Conservation (phyloP, 2,329 filamentous ascomycete genomes). For the Penicillium sp. region DNA sequence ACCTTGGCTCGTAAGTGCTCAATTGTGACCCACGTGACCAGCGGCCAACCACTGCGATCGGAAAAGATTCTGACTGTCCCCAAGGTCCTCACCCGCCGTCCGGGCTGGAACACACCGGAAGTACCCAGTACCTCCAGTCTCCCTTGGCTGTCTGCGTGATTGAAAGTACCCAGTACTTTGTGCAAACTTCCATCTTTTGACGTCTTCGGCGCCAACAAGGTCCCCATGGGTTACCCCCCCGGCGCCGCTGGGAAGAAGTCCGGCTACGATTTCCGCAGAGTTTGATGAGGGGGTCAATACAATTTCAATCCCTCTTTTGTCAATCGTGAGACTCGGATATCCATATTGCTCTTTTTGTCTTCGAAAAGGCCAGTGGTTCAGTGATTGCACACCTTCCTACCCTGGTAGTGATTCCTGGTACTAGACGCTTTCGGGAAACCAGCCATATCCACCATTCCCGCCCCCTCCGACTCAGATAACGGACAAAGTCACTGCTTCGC, state of each 20-base stretch:
- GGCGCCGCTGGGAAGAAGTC: constrained; percentile 6
- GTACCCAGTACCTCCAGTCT: constrained; percentile 24
- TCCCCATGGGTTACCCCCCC: constrained; percentile 34
- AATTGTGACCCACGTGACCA: constrained; percentile 23
- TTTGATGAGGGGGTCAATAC: constrained; percentile 19
- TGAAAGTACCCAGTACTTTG: constrained; percentile 24
- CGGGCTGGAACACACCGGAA: background rate
- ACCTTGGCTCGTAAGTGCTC: background rate
- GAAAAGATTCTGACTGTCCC: constrained; percentile 29
- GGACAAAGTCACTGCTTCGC: constrained; percentile 4
- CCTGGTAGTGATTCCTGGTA: background rate
- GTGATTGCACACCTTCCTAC: background rate
- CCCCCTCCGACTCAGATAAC: constrained; percentile 2
- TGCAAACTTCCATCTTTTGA: constrained; percentile 22
- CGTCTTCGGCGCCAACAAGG: constrained; percentile 40
- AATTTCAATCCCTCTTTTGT: background rate
- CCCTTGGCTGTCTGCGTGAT: background rate
- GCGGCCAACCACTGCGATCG: constrained; percentile 20
- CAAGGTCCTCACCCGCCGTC: constrained; percentile 41
- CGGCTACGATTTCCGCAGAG: constrained; percentile 24
- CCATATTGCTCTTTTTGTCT: background rate
- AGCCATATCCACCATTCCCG: constrained; percentile 1
- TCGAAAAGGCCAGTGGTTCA: background rate
- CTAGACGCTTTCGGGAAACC: constrained; percentile 11
- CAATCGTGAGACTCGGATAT: background rate